Evolutionary conservation across 805 yeast species (phyloP).

Genomic region (Ogataea nitratoaversa): DNA sequence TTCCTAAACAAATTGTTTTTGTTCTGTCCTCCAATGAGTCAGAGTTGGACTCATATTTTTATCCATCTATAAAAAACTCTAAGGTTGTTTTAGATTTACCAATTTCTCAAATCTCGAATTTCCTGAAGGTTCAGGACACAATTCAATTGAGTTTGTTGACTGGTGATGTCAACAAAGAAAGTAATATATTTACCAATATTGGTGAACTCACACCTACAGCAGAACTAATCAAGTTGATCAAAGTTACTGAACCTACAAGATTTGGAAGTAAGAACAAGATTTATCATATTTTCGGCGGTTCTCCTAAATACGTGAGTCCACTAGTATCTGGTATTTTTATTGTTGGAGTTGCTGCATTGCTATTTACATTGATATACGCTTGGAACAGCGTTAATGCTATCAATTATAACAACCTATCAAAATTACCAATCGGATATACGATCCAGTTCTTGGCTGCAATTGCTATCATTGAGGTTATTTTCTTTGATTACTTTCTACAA

Average conservation of each 20-base stretch:
- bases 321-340: conserved; percentile 50
- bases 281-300: conserved; percentile 52
- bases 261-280: conserved; percentile 58
- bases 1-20: conserved; percentile 26
- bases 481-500: conserved; percentile 54
- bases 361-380: conserved; percentile 34
- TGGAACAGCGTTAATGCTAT: conserved; percentile 39
- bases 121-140: conserved; percentile 14
- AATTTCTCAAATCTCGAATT: conserved; percentile 21
- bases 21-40: conserved; percentile 11
- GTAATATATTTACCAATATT: conserved; percentile 14
- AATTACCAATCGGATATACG: conserved; percentile 31
- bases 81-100: conserved; percentile 14
- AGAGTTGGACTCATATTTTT: conserved; percentile 15
- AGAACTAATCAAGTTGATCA: conserved; percentile 8
- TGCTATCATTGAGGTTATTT: conserved; percentile 47
- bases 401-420: conserved; percentile 32
- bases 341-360: conserved; percentile 37
- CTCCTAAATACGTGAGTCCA: conserved; percentile 49
- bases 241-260: conserved; percentile 27
- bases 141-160: conserved; percentile 22
- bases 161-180: conserved; percentile 23
- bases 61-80: conserved; percentile 19
- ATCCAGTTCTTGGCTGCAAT: conserved; percentile 46
- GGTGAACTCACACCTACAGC: conserved; percentile 19